These are phyloP conservation scores for Solanum peruvianum DNA, from an alignment of 257 asterid species.

Conservation along the genomic window DNA sequence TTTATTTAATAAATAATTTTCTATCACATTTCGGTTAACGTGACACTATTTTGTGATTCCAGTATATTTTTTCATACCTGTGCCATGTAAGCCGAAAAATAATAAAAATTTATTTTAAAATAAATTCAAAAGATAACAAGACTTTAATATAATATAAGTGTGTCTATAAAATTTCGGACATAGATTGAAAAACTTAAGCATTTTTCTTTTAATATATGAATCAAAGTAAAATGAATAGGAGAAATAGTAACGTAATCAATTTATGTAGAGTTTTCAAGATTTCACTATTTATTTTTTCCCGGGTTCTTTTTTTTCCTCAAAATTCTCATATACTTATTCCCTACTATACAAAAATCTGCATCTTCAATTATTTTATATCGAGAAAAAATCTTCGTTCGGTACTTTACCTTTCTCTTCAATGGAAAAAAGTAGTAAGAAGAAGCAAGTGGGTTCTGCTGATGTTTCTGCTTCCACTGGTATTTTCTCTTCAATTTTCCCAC, in stretches of 20 bases:
- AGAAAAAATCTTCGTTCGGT: not conserved
- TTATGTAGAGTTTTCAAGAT: not conserved
- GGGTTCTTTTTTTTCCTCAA: not conserved
- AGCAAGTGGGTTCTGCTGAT: slow-evolving; percentile 2
- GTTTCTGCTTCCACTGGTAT: slow-evolving; percentile 11
- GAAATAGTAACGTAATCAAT: not conserved
- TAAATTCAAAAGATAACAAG: no score
- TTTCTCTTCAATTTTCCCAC: slow-evolving; percentile 38
- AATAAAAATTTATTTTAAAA: no score
- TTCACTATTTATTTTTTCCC: not conserved
- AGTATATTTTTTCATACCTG: no score
- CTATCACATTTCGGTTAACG: rapidly evolving
- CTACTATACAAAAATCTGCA: not conserved
- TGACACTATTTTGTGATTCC: no score
- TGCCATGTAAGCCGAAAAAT: no score
- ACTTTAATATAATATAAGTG: no score
- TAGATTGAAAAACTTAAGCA: rapidly evolving
- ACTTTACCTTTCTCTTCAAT: slow-evolving; percentile 1
- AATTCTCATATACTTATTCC: not conserved
- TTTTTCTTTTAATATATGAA: no score
- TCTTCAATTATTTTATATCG: not conserved
- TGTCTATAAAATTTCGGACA: no score
- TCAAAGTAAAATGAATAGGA: no score
- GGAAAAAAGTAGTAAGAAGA: slow-evolving; percentile 13
- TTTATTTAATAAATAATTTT: no score